These are phyloP conservation scores for Lactarius pseudohatsudake DNA, from an alignment of 768 basidiomycete genomes.

Conservation along the genomic window DNA sequence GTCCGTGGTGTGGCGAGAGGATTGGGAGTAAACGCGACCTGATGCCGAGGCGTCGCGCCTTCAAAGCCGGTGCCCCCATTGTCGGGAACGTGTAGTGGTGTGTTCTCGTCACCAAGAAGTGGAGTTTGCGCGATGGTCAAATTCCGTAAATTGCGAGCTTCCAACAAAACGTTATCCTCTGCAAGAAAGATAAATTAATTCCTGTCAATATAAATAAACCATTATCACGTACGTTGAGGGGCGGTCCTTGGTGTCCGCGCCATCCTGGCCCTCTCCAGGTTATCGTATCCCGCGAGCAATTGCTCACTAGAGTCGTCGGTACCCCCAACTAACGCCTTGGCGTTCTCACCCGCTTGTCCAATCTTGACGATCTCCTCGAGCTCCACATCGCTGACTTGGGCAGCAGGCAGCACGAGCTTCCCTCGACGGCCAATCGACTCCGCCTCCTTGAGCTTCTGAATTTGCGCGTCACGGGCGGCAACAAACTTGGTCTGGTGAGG, in stretches of 20 bases:
- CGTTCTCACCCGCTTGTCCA: slow-evolving; percentile 86
- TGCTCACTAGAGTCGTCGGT: slow-evolving; percentile 84
- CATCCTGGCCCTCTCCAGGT: slow-evolving; percentile 83
- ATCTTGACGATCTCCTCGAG: slow-evolving; percentile 99
- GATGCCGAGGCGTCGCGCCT: slow-evolving; percentile 90
- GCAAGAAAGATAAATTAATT: slow-evolving; percentile 18
- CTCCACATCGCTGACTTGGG: slow-evolving; percentile 93
- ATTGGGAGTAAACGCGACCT: slow-evolving; percentile 91
- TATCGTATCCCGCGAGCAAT: slow-evolving; percentile 90
- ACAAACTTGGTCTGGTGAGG: slow-evolving; percentile 90
- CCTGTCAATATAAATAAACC: slow-evolving; percentile 14
- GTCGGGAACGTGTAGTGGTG: slow-evolving; percentile 74
- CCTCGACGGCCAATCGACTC: slow-evolving; percentile 89
- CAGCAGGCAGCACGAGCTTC: slow-evolving; percentile 78
- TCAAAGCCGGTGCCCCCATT: slow-evolving; percentile 92
- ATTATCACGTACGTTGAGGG: slow-evolving; percentile 63
- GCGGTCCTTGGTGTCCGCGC: slow-evolving; percentile 93
- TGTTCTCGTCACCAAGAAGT: slow-evolving; percentile 95
- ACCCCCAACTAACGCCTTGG: slow-evolving; percentile 78
- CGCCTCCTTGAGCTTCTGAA: slow-evolving; percentile 96
- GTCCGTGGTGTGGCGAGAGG: slow-evolving; percentile 82
- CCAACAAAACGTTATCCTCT: slow-evolving; percentile 95
- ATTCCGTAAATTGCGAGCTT: slow-evolving; percentile 93
- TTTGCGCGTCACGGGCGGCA: slow-evolving; percentile 95
- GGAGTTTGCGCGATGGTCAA: slow-evolving; percentile 94